Evolutionary conservation across 106 monocot species (phyloP).

Genomic region (Allium sativum): DNA sequence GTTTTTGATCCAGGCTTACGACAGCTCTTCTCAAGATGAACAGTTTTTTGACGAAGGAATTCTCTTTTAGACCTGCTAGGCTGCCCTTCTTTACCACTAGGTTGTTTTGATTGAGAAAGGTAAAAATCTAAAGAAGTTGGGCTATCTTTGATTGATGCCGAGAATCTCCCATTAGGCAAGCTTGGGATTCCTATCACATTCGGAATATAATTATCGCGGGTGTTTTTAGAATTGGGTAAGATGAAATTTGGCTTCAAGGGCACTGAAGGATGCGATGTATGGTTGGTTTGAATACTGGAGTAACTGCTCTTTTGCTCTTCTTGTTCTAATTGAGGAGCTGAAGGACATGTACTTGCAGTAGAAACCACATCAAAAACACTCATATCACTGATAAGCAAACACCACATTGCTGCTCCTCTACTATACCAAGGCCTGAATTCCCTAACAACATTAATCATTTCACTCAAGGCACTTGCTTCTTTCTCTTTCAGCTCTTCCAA

Average conservation of each 20-base stretch:
- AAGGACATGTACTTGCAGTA: slow-evolving; percentile 23
- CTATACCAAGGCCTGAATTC: slow-evolving; percentile 54
- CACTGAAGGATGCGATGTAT: slow-evolving; percentile 2
- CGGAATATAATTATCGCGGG: background rate
- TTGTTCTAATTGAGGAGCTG: slow-evolving; percentile 14
- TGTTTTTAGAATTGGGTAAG: slow-evolving; percentile 10
- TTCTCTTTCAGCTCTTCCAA: slow-evolving; percentile 53
- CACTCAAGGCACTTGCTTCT: slow-evolving; percentile 46
- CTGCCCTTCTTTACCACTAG: slow-evolving; percentile 32
- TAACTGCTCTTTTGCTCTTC: slow-evolving; percentile 5
- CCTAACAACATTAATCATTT: slow-evolving; percentile 65
- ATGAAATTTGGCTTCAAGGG: slow-evolving; percentile 17
- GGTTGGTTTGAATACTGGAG: slow-evolving; percentile 6
- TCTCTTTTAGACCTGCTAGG: slow-evolving; percentile 55
- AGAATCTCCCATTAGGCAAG: slow-evolving; percentile 30
- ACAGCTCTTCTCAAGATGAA: slow-evolving; percentile 60
- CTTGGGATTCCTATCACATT: slow-evolving; percentile 30
- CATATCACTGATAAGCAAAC: slow-evolving; percentile 75
- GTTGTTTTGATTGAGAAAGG: slow-evolving; percentile 14
- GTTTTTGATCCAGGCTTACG: slow-evolving; percentile 63
- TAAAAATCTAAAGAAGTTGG: slow-evolving; percentile 12
- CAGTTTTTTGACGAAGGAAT: slow-evolving; percentile 37
- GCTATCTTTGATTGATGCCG: slow-evolving; percentile 20
- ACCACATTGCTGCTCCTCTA: slow-evolving; percentile 83
- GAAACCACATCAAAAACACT: slow-evolving; percentile 53